These are phyloP conservation scores for Cucurbita moschata DNA, from an alignment of 306 rosid genomes.

Conservation along the genomic window DNA sequence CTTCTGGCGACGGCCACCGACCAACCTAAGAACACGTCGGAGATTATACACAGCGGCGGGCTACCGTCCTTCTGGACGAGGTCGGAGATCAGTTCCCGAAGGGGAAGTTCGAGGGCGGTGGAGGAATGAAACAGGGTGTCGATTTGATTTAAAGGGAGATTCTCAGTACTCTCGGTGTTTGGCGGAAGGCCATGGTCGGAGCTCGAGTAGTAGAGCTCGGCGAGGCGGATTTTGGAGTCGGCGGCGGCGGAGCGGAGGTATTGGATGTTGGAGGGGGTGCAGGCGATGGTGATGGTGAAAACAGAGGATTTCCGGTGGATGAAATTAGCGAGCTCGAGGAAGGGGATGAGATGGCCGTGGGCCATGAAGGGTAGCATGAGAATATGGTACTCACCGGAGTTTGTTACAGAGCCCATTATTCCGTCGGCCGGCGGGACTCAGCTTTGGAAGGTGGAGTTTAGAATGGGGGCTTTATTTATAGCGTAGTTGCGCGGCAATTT, in stretches of 20 bases:
- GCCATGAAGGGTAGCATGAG: slow-evolving; percentile 65
- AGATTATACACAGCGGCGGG: slow-evolving; percentile 25
- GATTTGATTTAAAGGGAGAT: slow-evolving; percentile 15
- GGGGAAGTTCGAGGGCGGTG: slow-evolving; percentile 30
- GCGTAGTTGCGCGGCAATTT: too few relatives aligned
- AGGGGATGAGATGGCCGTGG: slow-evolving; percentile 70
- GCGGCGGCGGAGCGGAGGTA: slow-evolving; percentile 25
- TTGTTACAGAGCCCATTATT: neutral
- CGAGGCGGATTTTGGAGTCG: slow-evolving; percentile 16
- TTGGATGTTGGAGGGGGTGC: slow-evolving; percentile 48
- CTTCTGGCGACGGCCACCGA: slow-evolving; percentile 31
- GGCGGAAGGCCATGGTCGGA: slow-evolving; percentile 36
- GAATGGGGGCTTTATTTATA: neutral
- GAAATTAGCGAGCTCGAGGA: slow-evolving; percentile 36
- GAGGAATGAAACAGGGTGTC: slow-evolving; percentile 24
- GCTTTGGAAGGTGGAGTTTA: neutral
- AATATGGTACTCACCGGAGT: slow-evolving; percentile 17
- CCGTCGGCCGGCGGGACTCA: neutral
- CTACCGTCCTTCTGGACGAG: slow-evolving; percentile 27
- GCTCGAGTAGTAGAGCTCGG: slow-evolving; percentile 28
- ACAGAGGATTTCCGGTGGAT: slow-evolving; percentile 21
- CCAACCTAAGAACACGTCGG: slow-evolving; percentile 55
- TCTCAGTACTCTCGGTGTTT: slow-evolving; percentile 46
- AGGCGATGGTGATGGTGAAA: slow-evolving; percentile 44
- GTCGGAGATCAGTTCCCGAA: slow-evolving; percentile 16